phyloP scores from a whole-genome alignment of 225 moss, liverwort and hornwort genomes.

The Anthoceros angustus region DNA sequence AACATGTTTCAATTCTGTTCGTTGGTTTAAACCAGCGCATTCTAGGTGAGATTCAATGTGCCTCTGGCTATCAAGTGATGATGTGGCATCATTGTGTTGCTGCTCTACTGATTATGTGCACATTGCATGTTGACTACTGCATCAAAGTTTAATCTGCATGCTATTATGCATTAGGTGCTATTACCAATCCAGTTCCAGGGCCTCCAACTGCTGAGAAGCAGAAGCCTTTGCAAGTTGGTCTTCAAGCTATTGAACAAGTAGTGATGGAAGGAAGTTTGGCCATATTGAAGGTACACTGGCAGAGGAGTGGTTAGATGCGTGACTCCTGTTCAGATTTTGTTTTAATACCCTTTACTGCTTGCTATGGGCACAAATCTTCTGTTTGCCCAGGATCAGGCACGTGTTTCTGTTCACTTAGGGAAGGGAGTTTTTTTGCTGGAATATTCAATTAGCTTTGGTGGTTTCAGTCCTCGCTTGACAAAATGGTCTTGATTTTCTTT shows the following conservation, averaged over 20 bases:
- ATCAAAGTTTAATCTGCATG: no score
- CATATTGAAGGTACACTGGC: constrained; percentile 18
- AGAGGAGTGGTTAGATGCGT: neutral
- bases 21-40: constrained; percentile 48
- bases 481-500: neutral
- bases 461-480: neutral
- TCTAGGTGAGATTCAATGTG: constrained; percentile 29
- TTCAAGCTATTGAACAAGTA: constrained; percentile 28
- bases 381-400: no score
- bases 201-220: constrained; percentile 14
- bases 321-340: no score
- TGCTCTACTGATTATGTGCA: neutral
- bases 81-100: neutral
- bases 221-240: constrained; percentile 26
- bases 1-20: constrained; percentile 62
- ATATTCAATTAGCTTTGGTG: no score
- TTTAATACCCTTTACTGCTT: no score
- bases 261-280: constrained; percentile 35
- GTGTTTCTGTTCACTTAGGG: no score
- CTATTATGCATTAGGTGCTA: neutral
- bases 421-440: no score
- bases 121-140: neutral
- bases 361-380: no score
- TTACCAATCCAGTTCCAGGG: constrained; percentile 1
- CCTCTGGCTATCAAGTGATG: neutral